A percentile compares a stretch with the other conserved stretches of the same genome.
These are phyloP conservation scores for Castanospermum australe DNA, from an alignment of 306 rosid genomes.

Conservation along the genomic window DNA sequence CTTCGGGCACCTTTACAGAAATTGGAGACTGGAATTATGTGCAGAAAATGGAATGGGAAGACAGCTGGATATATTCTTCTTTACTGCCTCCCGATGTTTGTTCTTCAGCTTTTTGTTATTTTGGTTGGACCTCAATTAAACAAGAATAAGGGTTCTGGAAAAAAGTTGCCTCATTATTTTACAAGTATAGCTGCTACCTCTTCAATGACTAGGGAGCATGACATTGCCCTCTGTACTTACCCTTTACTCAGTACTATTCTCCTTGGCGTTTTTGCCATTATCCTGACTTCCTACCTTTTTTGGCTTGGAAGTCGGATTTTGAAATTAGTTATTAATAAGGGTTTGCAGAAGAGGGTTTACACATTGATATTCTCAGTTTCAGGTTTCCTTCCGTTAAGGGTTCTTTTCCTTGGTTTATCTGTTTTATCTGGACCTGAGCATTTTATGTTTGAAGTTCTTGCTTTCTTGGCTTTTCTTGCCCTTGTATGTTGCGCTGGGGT, in stretches of 20 bases:
- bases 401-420: conserved; percentile 91
- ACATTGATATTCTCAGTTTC: conserved; percentile 85
- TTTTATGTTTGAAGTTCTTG: conserved; percentile 75
- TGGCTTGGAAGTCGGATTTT: conserved; percentile 97
- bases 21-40: conserved; percentile 78
- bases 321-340: conserved; percentile 92
- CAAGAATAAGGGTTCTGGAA: conserved; percentile 39
- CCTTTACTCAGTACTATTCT: conserved; percentile 84
- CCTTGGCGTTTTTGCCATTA: conserved; percentile 73
- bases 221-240: conserved; percentile 81
- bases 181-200: conserved; percentile 43
- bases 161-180: conserved; percentile 62
- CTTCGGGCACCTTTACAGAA: conserved; percentile 88
- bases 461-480: conserved; percentile 91
- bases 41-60: conserved; percentile 73
- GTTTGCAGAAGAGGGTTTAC: conserved; percentile 94
- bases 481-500: conserved; percentile 79
- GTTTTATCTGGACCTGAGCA: conserved; percentile 73
- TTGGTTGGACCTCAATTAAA: conserved; percentile 64
- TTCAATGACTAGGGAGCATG: conserved; percentile 33
- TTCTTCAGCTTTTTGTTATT: conserved; percentile 79
- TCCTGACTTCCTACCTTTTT: conserved; percentile 84
- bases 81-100: conserved; percentile 78
- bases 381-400: conserved; percentile 89
- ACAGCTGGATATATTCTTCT: conserved; percentile 76